phyloP scores from a whole-genome alignment of 495 filamentous ascomycete genomes.

The Penicillium silybi region DNA sequence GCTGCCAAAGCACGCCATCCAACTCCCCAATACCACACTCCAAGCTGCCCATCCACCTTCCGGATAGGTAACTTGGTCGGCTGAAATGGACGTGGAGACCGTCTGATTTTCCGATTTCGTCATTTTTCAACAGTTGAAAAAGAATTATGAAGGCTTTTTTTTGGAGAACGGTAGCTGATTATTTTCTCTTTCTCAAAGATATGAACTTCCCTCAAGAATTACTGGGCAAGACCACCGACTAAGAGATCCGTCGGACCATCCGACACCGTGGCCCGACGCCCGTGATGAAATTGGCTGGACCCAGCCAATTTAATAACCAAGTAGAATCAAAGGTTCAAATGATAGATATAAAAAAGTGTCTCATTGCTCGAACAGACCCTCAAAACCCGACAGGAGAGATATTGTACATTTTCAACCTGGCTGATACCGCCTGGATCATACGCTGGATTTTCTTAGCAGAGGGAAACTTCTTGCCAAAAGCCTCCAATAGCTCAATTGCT shows the following conservation, averaged over 20 bases:
- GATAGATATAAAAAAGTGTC: background rate
- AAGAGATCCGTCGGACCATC: too few species aligned
- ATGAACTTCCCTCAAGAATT: too few species aligned
- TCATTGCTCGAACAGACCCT: background rate
- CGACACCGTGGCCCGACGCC: too few species aligned
- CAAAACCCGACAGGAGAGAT: constrained; percentile 7
- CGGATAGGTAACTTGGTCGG: background rate
- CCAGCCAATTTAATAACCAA: background rate
- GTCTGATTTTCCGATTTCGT: too few species aligned
- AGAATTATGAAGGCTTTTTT: too few species aligned
- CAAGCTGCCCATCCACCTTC: constrained; percentile 3
- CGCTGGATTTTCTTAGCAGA: constrained; percentile 29
- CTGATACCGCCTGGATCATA: constrained; percentile 27
- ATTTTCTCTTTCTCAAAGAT: too few species aligned
- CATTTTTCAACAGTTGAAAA: too few species aligned
- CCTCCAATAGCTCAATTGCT: constrained; percentile 28
- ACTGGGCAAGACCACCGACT: too few species aligned
- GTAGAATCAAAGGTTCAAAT: background rate
- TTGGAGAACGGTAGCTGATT: too few species aligned
- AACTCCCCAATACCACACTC: constrained; percentile 1
- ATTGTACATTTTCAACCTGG: constrained; percentile 7
- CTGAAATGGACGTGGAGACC: too few species aligned
- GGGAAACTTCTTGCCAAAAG: constrained; percentile 30
- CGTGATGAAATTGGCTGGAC: background rate
- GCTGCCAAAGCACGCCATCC: constrained; percentile 1